Conservation (phyloP, 257 asterid genomes). For the Vinca minor region DNA sequence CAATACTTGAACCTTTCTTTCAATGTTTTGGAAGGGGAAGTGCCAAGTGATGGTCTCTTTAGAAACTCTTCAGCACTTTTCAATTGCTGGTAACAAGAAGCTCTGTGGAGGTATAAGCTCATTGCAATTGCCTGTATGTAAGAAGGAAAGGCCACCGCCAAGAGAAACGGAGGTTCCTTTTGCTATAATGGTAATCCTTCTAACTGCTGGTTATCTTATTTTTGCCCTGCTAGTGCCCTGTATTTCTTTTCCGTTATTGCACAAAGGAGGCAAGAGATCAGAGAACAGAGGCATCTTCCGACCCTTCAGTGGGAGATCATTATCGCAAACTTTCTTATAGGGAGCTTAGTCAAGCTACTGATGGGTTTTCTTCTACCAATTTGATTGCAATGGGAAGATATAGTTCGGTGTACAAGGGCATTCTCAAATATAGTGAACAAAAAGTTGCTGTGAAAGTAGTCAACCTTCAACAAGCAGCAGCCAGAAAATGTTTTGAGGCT, state of each 20-base stretch:
- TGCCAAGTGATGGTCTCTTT: constrained; percentile 5
- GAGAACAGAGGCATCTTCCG: not conserved
- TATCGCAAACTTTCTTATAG: constrained; percentile 9
- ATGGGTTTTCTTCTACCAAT: constrained; percentile 9
- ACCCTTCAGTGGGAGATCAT: not conserved
- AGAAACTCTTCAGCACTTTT: not conserved
- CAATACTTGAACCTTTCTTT: constrained; percentile 5
- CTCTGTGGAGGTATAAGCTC: constrained; percentile 8
- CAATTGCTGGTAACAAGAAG: constrained; percentile 5
- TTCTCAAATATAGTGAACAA: constrained; percentile 13
- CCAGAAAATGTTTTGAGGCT: constrained; percentile 16
- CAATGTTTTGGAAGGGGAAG: constrained; percentile 11
- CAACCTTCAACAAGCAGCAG: constrained; percentile 18
- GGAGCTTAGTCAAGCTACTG: not conserved
- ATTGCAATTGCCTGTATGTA: constrained; percentile 1
- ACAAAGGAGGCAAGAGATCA: not conserved
- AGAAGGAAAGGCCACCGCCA: no score
- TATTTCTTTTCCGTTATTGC: not conserved
- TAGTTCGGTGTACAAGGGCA: constrained; percentile 22
- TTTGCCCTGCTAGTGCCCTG: not conserved
- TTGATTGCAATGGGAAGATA: constrained; percentile 20
- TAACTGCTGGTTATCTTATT: not conserved
- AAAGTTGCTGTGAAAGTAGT: constrained; percentile 21
- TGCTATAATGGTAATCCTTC: not conserved
- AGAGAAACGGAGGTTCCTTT: not conserved